Conservation (phyloP, 148 eudicot genomes). For the Cornus florida region DNA sequence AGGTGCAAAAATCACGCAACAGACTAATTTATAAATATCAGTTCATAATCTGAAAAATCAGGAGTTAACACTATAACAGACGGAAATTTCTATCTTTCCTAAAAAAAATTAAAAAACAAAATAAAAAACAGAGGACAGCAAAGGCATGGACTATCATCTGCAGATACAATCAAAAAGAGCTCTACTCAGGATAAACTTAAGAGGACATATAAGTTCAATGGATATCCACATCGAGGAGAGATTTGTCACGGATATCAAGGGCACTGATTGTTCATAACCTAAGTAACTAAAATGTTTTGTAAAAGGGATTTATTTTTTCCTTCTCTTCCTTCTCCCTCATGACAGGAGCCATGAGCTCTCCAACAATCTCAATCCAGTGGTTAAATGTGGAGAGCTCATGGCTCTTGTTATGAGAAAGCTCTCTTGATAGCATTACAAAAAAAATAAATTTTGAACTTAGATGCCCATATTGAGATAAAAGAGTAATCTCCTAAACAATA, state of each 20-base stretch:
- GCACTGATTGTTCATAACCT: not conserved
- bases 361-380: too few species aligned
- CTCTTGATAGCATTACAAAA: too few species aligned
- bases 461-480: not conserved
- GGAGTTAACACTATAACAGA: not conserved
- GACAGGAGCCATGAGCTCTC: too few species aligned
- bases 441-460: not conserved
- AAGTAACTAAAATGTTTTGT: not conserved
- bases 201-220: not conserved
- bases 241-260: not conserved
- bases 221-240: too few species aligned
- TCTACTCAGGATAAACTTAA: not conserved
- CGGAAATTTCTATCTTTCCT: not conserved
- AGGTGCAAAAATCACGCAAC: conserved; percentile 1
- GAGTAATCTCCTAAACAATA: not conserved
- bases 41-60: not conserved
- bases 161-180: too few species aligned
- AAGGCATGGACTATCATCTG: too few species aligned
- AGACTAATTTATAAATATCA: not conserved
- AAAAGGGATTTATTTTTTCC: not conserved
- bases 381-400: too few species aligned
- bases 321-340: too few species aligned
- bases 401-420: too few species aligned
- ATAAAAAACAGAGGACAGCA: too few species aligned
- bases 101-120: too few species aligned